Conservation (phyloP, 1,139 yeast species). For the Saccharomycopsis phalli region DNA sequence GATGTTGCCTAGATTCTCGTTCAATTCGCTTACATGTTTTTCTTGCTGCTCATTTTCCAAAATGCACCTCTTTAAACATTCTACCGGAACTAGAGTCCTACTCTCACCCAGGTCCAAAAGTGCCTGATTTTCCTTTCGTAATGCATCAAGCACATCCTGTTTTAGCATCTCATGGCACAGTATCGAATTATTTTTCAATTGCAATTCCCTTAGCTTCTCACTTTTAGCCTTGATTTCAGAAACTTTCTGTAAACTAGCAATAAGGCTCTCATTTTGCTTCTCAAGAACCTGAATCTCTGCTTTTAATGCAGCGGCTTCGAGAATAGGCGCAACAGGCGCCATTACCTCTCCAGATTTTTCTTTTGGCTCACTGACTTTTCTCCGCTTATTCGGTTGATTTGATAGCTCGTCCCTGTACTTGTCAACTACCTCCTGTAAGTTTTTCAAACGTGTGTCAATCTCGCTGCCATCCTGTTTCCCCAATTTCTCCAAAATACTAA, state of each 20-base stretch:
- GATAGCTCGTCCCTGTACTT: no score
- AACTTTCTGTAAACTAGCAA: conserved; percentile 31
- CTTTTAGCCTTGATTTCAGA: conserved; percentile 31
- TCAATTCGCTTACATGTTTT: conserved; percentile 53
- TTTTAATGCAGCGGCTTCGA: not conserved
- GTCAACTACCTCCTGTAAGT: no score
- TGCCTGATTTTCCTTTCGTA: conserved; percentile 55
- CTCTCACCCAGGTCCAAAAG: conserved; percentile 43
- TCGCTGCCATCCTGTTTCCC: not conserved
- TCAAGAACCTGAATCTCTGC: not conserved
- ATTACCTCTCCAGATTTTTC: no score
- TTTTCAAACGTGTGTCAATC: no score
- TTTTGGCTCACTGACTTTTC: no score
- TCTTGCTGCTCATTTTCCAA: conserved; percentile 47
- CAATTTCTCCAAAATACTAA: not conserved
- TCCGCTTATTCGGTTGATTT: no score
- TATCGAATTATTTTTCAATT: conserved; percentile 63
- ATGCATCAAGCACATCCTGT: conserved; percentile 39
- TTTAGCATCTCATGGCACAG: conserved; percentile 56
- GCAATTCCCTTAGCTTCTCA: conserved; percentile 43
- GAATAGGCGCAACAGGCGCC: not conserved
- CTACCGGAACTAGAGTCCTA: conserved; percentile 37
- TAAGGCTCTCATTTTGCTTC: conserved; percentile 29
- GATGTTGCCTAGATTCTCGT: conserved; percentile 57
- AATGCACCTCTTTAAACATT: conserved; percentile 53